phyloP scores from a whole-genome alignment of 495 filamentous ascomycete genomes.

The Tuber aestivum region DNA sequence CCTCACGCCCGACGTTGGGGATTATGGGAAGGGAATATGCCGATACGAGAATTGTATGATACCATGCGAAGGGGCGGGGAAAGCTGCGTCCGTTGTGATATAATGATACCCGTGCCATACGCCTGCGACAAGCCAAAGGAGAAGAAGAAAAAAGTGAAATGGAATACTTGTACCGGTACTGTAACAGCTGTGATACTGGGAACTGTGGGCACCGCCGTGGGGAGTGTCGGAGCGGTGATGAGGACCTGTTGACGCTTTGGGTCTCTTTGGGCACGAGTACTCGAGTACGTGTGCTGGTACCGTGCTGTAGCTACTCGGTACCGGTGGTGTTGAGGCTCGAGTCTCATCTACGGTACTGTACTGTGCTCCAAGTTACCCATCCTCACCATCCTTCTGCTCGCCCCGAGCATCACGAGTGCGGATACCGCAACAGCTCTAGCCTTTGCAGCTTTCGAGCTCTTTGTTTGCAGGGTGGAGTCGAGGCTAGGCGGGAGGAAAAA shows the following conservation, averaged over 20 bases:
- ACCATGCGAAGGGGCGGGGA: constrained; percentile 17
- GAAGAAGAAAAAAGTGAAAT: no score
- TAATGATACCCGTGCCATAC: constrained; percentile 1
- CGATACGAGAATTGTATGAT: constrained; percentile 24
- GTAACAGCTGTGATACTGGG: no score
- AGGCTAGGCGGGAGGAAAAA: neutral
- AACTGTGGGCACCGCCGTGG: no score
- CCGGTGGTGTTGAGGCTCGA: no score
- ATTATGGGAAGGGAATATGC: constrained; percentile 21
- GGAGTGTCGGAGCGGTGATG: no score
- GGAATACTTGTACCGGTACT: no score
- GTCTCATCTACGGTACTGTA: no score
- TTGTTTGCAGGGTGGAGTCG: neutral
- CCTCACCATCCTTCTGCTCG: no score
- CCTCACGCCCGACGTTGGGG: constrained; percentile 9
- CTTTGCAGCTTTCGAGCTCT: neutral
- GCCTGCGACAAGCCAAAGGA: neutral
- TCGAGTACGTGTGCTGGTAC: no score
- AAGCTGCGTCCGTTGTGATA: constrained; percentile 10
- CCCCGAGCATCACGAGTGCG: neutral
- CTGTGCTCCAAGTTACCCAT: no score
- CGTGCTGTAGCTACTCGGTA: no score
- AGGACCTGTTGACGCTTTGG: no score
- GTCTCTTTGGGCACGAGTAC: neutral
- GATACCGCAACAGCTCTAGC: neutral